Evolutionary conservation across 1,284 basidiomycete species (phyloP).

Genomic region (Irpex sp.): DNA sequence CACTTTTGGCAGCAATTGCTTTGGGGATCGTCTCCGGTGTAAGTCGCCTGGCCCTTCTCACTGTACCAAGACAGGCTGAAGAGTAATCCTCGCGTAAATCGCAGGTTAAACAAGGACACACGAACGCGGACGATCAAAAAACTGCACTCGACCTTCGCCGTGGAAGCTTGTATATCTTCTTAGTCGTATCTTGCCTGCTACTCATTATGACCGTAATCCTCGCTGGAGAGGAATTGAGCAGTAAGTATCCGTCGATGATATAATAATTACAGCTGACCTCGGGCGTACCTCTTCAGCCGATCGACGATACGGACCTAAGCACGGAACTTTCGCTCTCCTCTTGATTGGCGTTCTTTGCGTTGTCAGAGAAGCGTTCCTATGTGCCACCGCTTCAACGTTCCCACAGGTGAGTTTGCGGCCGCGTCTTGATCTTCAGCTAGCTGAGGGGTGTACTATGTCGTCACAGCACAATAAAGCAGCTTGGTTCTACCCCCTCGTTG

Average conservation of each 20-base stretch:
- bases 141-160: conserved; percentile 1
- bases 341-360: conserved; percentile 2
- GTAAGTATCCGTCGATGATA: background rate
- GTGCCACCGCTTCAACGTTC: background rate
- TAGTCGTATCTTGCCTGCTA: background rate
- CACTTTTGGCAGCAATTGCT: background rate
- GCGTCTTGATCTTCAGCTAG: no score
- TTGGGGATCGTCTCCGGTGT: conserved; percentile 4
- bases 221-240: background rate
- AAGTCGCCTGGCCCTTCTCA: background rate
- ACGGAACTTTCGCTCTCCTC: conserved; percentile 4
- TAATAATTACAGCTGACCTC: background rate
- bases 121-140: background rate
- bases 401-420: background rate
- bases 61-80: background rate
- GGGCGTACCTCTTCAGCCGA: no score
- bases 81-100: background rate
- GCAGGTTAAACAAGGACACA: conserved; percentile 1
- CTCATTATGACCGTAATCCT: background rate
- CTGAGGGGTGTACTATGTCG: background rate
- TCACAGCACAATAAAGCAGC: conserved; percentile 5
- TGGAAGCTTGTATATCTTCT: conserved; percentile 5
- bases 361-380: conserved; percentile 5
- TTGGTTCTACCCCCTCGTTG: conserved; percentile 5
- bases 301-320: background rate